phyloP scores from a whole-genome alignment of 441 rosid genomes.

The Aleurites moluccanus region DNA sequence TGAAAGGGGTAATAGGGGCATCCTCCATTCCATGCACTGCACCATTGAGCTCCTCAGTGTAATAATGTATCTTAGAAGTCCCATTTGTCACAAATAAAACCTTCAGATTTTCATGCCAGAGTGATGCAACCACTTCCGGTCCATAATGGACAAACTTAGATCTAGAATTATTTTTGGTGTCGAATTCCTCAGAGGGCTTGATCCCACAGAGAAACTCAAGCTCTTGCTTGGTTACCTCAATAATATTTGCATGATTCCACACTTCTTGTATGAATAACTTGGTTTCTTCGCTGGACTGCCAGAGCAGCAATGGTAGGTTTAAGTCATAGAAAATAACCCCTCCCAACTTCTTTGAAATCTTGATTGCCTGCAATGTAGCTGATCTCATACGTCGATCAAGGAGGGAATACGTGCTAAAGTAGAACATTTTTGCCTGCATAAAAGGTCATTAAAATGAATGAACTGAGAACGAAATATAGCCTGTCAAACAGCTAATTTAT shows the following conservation, averaged over 20 bases:
- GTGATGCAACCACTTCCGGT: constrained; percentile 58
- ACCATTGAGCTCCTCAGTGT: constrained; percentile 77
- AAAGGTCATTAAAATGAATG: constrained; percentile 28
- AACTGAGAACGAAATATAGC: constrained; percentile 16
- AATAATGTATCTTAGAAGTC: constrained; percentile 86
- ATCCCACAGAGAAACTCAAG: constrained; percentile 86
- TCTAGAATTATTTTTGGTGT: constrained; percentile 53
- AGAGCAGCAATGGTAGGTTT: constrained; percentile 78
- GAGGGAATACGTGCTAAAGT: constrained; percentile 76
- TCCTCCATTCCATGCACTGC: constrained; percentile 82
- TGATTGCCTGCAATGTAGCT: constrained; percentile 65
- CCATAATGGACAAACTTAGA: constrained; percentile 71
- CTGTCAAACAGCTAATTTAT: neutral
- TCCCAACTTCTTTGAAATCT: constrained; percentile 68
- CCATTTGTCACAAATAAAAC: constrained; percentile 90
- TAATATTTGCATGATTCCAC: constrained; percentile 71
- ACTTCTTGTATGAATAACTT: constrained; percentile 61
- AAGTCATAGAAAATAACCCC: constrained; percentile 72
- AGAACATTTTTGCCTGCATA: constrained; percentile 83
- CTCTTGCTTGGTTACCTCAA: constrained; percentile 90
- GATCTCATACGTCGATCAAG: constrained; percentile 73
- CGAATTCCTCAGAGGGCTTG: constrained; percentile 62
- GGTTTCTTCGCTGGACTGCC: constrained; percentile 79
- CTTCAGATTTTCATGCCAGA: constrained; percentile 84
- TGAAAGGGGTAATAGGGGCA: constrained; percentile 75